Conservation (phyloP, 345 rosid genomes). For the Carallia brachiata region DNA sequence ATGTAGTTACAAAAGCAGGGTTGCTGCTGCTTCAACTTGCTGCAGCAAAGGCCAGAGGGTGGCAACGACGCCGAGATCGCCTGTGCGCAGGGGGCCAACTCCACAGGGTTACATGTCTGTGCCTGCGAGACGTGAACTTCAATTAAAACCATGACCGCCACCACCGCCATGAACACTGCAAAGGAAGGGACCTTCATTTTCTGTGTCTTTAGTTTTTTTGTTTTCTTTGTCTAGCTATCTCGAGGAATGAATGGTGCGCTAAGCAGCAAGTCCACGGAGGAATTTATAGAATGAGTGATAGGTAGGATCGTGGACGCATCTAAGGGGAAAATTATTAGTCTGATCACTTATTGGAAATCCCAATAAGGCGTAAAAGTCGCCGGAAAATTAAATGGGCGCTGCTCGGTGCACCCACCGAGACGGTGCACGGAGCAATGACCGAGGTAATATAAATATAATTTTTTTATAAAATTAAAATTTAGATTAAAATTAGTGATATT, state of each 20-base stretch:
- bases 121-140: slow-evolving; percentile 30
- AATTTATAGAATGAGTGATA: not conserved
- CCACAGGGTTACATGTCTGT: slow-evolving; percentile 43
- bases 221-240: too few species aligned
- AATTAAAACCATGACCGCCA: slow-evolving; percentile 7
- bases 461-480: too few species aligned
- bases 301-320: too few species aligned
- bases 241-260: not conserved
- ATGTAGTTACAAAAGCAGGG: slow-evolving; percentile 65
- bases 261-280: not conserved
- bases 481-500: too few species aligned
- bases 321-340: too few species aligned
- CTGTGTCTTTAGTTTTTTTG: not conserved
- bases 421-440: too few species aligned
- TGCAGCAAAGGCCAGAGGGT: slow-evolving; percentile 55
- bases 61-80: slow-evolving; percentile 32
- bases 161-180: slow-evolving; percentile 5
- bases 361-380: too few species aligned
- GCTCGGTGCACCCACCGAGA: too few species aligned
- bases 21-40: slow-evolving; percentile 51
- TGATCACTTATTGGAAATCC: too few species aligned
- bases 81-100: slow-evolving; percentile 48
- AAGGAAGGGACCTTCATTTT: slow-evolving; percentile 1
- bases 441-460: too few species aligned
- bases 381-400: too few species aligned